Percentiles rank a stretch among this genome's conserved stretches.
These are phyloP conservation scores for Diaporthe sp. DNA, from an alignment of 2,329 filamentous ascomycete genomes.

Conservation along the genomic window DNA sequence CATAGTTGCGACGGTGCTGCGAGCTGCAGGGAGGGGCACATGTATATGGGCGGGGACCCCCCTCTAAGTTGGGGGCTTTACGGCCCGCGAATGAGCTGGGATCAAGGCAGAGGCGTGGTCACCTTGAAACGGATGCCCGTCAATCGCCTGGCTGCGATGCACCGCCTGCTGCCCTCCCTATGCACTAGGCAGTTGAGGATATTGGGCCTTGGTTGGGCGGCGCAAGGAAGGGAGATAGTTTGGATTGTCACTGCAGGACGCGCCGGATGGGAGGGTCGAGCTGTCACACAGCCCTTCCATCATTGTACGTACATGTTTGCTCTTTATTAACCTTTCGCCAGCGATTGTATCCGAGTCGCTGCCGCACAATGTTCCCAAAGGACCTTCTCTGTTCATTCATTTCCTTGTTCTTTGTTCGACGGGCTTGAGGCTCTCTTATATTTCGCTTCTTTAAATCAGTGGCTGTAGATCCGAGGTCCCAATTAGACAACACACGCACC, in stretches of 20 bases:
- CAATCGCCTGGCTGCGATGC: constrained; percentile 24
- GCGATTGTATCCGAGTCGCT: not conserved
- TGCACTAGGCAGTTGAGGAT: constrained; percentile 1
- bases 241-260: not conserved
- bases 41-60: not conserved
- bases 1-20: constrained; percentile 29
- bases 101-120: not conserved
- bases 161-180: constrained; percentile 9
- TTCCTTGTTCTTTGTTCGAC: constrained; percentile 14
- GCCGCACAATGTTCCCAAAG: not conserved
- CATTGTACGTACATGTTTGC: not conserved
- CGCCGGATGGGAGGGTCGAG: not conserved
- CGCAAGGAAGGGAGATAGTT: not conserved
- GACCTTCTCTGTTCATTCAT: not conserved
- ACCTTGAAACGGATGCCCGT: constrained; percentile 4
- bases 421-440: constrained; percentile 36
- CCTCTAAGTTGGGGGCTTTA: not conserved
- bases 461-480: not conserved
- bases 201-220: constrained; percentile 1
- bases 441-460: not conserved
- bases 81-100: not conserved
- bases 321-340: constrained; percentile 33
- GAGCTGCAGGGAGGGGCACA: constrained; percentile 1
- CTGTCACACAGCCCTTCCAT: not conserved
- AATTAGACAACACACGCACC: not conserved